Evolutionary conservation across 495 filamentous ascomycete species (phyloP), one percentile per base, ranked within the genome.

Genomic region (Xylaria scruposa): DNA sequence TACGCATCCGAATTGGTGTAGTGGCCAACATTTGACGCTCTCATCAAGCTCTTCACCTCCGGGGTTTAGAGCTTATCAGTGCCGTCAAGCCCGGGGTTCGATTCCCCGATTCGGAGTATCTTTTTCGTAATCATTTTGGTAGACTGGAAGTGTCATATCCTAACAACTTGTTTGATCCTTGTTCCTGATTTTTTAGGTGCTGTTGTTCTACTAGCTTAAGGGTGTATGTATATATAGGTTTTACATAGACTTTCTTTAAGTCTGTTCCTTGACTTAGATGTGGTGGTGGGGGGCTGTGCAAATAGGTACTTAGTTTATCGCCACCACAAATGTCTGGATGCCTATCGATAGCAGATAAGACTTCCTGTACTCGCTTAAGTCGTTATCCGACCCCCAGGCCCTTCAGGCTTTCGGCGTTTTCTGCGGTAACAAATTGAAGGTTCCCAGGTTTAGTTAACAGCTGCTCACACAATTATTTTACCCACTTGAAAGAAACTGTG

Each of bases 21-120:
- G 74, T 78, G 74, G 76, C 76, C 67, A 79, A 78, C 76, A 79
- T 79, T 74, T 77, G 77, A 76, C 76, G 76, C 78, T 79, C 76
- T 79, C 76, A 79, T 38, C 7, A 38, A 31, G n/a, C n/a, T n/a
- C n/a, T n/a, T n/a, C n/a, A n/a, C n/a, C n/a, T n/a, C n/a, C n/a
- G n/a, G n/a, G 31, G 31, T 33, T 33, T 36, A 6, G 3, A 38
- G 36, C 36, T 8, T 38, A 38, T 38, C 36, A 38, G 66, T 51
- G 15, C 78, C 78, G 78, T 76, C 78, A 78, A 77, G 78, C 78
- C 78, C 78, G 78, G 78, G 76, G 78, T 79, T 79, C 78, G 78
- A 79, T 79, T 79, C 78, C 78, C 78, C 78, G 78, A 79, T 79
- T 79, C 78, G 78, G 78, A 78, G 76, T 73, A 10, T 54, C 13